Conservation (phyloP, 164 flowering plant genomes). For the Liriodendron chinense region DNA sequence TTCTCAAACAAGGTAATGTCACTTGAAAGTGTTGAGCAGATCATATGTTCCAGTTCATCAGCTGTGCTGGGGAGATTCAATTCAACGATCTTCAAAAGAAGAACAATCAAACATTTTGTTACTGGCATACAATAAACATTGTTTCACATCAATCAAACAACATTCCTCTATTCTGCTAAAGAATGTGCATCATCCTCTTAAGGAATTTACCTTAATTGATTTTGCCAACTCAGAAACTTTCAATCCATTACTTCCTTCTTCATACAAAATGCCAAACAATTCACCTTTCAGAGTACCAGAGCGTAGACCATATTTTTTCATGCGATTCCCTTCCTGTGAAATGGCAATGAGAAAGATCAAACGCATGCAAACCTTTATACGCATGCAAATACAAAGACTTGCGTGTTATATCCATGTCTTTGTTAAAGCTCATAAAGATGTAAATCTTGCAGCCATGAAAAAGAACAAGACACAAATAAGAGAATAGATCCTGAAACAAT, state of each 20-base stretch:
- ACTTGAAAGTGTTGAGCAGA: conserved; percentile 78
- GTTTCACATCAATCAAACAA: not conserved
- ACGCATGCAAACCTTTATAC: conserved; percentile 3
- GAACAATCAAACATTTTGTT: conserved; percentile 13
- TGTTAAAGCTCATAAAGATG: not conserved
- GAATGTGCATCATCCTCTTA: not conserved
- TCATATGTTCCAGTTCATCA: conserved; percentile 55
- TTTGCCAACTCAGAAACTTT: conserved; percentile 74
- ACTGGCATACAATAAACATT: not conserved
- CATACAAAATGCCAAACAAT: conserved; percentile 57
- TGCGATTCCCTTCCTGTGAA: conserved; percentile 53
- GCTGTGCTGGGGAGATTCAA: conserved; percentile 50
- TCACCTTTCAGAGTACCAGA: conserved; percentile 86
- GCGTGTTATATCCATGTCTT: not conserved
- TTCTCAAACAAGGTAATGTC: conserved; percentile 95
- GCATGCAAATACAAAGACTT: not conserved
- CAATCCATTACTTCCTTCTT: conserved; percentile 66
- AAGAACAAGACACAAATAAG: not conserved
- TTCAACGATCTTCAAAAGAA: conserved; percentile 57
- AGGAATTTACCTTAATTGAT: conserved; percentile 44
- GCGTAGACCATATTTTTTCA: conserved; percentile 61
- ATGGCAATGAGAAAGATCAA: conserved; percentile 3
- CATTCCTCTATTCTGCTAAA: not conserved
- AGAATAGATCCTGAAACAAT: not conserved
- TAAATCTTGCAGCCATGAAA: not conserved